Base-by-base conservation (phyloP, 2,329 filamentous ascomycete genomes). In the Alternaria gansuensis region DNA sequence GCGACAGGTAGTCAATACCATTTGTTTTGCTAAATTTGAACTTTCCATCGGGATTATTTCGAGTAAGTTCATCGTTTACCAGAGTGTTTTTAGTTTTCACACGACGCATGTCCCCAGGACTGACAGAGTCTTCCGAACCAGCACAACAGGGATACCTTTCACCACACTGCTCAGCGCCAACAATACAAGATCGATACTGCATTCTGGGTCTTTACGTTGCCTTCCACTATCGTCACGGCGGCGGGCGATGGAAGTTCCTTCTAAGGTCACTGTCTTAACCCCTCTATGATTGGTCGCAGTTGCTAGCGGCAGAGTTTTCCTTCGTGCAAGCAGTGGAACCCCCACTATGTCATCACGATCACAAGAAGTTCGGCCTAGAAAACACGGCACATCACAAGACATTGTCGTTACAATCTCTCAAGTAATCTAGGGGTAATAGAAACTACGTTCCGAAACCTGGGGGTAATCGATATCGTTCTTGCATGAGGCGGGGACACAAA, bases 361-460 rank as follows among this genome's bases (percentile, higher is more conserved):
- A 64, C 52, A 53, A 51, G 45, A 48, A 57, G 48, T 37, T 59
- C 45, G 59, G 45, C 31, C 36, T 53, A 60, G 56, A 60, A 63
- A 46, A 59, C 45, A 61, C 61, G 55, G 31, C 61, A 48, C 63
- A 69, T 72, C 68, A 71, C 66, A 57, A 66, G 66, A 62, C 60
- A 40, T 43, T 52, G 44, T 57, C 51, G 43, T 36, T 33, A 54
- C 64, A 39, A 51, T 10, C 14, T 54, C 63, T 73, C 69, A 72
- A 45, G 66, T 74, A 73, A 73, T 69, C 54, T 55, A 58, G 64
- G 67, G 70, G 70, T 73, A 72, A 72, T 50, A 69, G 63, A 69
- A 73, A 72, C 61, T 40, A 51, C 31, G 44, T 59, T 51, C 51
- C 54, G 58, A 63, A 58, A 60, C 53, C 57, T 59, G 59, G 54